Percentiles rank a stretch among this genome's conserved stretches.
These are phyloP conservation scores for Solanum dulcamara DNA, from an alignment of 257 asterid species.

Conservation along the genomic window DNA sequence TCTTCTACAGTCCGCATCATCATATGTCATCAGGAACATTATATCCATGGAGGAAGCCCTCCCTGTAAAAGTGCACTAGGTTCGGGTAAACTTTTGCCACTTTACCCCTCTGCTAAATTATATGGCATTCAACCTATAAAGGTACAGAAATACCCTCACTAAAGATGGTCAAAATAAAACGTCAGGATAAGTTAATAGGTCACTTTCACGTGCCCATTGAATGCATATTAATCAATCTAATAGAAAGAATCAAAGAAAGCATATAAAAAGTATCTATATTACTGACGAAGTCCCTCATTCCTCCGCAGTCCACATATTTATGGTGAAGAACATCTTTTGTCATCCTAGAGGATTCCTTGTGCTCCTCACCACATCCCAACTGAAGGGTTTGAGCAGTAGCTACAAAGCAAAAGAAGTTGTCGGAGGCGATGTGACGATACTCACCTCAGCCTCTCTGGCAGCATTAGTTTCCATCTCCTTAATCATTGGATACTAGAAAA, in stretches of 20 bases:
- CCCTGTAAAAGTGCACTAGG: not conserved
- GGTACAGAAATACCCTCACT: not conserved
- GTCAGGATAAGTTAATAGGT: not conserved
- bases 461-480: not conserved
- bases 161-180: not conserved
- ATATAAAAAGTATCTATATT: not conserved
- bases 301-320: not conserved
- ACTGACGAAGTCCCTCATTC: not conserved
- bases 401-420: no score
- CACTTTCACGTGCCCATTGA: not conserved
- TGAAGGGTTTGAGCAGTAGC: no score
- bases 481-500: not conserved
- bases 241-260: not conserved
- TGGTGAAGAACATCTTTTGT: not conserved
- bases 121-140: not conserved
- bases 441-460: not conserved
- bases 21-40: not conserved
- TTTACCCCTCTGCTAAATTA: not conserved
- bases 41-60: not conserved
- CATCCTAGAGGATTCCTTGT: not conserved
- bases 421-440: no score
- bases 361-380: no score
- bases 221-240: not conserved
- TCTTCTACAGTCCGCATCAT: not conserved
- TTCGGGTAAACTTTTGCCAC: not conserved